Evolutionary conservation across 805 yeast species (phyloP).

Genomic region (Pichia membranifaciens): DNA sequence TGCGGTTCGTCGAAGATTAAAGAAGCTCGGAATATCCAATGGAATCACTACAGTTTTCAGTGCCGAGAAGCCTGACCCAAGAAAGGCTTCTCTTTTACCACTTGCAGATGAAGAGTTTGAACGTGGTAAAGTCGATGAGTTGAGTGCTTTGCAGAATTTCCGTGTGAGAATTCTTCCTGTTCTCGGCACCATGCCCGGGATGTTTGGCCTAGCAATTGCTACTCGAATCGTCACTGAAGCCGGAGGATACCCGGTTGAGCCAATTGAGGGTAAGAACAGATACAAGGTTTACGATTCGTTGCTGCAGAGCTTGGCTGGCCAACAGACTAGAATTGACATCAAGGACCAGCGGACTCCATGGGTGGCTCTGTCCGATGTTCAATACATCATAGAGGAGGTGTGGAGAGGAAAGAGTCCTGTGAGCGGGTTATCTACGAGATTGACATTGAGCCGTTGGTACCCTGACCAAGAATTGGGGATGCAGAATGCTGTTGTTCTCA

Average conservation of each 20-base stretch:
- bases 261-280: constrained; percentile 85
- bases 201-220: constrained; percentile 88
- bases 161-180: constrained; percentile 95
- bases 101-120: constrained; percentile 74
- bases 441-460: constrained; percentile 83
- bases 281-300: constrained; percentile 80
- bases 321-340: constrained; percentile 71
- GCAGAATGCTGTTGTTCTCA: constrained; percentile 82
- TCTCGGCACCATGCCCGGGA: constrained; percentile 93
- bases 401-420: constrained; percentile 89
- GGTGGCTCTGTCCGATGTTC: constrained; percentile 63
- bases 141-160: constrained; percentile 82
- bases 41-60: constrained; percentile 87
- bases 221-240: constrained; percentile 73
- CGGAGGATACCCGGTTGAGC: constrained; percentile 87
- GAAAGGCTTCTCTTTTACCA: constrained; percentile 83
- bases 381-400: constrained; percentile 83
- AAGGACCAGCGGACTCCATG: constrained; percentile 67
- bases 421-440: constrained; percentile 72
- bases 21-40: constrained; percentile 65
- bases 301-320: constrained; percentile 79
- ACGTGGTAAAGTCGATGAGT: constrained; percentile 79
- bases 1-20: constrained; percentile 76
- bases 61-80: constrained; percentile 94
- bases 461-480: constrained; percentile 55